Evolutionary conservation across 345 rosid genomes (phyloP).

Genomic region (Hirschfeldia incana): DNA sequence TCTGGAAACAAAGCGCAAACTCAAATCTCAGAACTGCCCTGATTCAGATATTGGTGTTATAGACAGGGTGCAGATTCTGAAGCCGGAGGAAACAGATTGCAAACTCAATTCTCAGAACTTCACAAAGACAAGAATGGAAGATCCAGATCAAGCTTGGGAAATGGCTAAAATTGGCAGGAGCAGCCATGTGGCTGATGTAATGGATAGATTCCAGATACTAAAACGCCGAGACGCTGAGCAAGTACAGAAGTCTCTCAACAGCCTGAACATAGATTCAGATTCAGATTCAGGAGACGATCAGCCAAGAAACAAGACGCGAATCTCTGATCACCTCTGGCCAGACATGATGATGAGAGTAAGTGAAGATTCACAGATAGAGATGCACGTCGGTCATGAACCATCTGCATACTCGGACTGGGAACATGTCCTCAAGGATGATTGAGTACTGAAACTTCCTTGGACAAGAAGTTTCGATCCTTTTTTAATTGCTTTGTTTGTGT

Average conservation of each 20-base stretch:
- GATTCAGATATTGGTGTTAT: slow-evolving; percentile 15
- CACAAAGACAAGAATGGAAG: slow-evolving; percentile 10
- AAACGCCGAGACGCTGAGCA: slow-evolving; percentile 41
- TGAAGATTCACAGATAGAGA: not conserved
- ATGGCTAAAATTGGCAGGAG: slow-evolving; percentile 26
- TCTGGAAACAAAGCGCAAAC: slow-evolving; percentile 26
- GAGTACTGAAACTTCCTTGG: slow-evolving; percentile 12
- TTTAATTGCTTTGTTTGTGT: slow-evolving; percentile 13
- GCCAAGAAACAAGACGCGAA: slow-evolving; percentile 10
- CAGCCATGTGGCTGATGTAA: slow-evolving; percentile 49
- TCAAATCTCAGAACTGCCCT: slow-evolving; percentile 17
- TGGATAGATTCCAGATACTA: slow-evolving; percentile 55
- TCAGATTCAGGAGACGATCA: slow-evolving; percentile 15
- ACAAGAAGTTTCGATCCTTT: slow-evolving; percentile 7
- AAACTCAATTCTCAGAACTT: not conserved
- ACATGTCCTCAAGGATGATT: slow-evolving; percentile 64
- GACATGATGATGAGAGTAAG: slow-evolving; percentile 2
- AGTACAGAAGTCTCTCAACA: slow-evolving; percentile 20
- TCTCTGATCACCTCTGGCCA: slow-evolving; percentile 3
- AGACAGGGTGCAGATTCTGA: not conserved
- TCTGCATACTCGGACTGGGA: slow-evolving; percentile 70
- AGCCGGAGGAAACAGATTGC: not conserved
- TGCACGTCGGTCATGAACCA: slow-evolving; percentile 19
- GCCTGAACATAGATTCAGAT: slow-evolving; percentile 27
- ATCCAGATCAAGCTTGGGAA: slow-evolving; percentile 31